phyloP scores from a whole-genome alignment of 345 rosid genomes.

The Sonneratia alba region DNA sequence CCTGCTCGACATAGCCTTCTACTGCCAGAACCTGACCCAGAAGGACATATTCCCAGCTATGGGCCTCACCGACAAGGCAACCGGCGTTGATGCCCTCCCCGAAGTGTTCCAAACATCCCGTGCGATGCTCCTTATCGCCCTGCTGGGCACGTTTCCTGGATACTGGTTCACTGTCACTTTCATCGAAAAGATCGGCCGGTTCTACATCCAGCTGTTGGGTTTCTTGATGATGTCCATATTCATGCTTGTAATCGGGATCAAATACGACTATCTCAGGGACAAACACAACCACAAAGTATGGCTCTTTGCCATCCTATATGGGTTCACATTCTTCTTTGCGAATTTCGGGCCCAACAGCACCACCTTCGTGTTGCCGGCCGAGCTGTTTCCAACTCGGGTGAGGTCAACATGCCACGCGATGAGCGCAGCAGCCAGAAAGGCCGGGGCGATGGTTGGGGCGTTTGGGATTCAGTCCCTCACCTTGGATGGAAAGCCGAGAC shows the following conservation, averaged over 20 bases:
- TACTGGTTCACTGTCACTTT: constrained; percentile 49
- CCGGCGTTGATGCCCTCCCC: constrained; percentile 17
- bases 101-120: constrained; percentile 38
- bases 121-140: constrained; percentile 42
- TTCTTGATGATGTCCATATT: constrained; percentile 54
- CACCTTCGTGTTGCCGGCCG: constrained; percentile 50
- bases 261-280: constrained; percentile 23
- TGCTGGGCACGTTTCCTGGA: constrained; percentile 46
- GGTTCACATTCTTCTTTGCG: constrained; percentile 45
- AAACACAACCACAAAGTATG: constrained; percentile 1
- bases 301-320: constrained; percentile 31
- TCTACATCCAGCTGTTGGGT: constrained; percentile 34
- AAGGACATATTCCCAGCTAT: constrained; percentile 44
- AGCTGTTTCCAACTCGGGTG: constrained; percentile 44
- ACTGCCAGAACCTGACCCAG: constrained; percentile 44
- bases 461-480: constrained; percentile 39
- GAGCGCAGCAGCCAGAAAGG: constrained; percentile 52
- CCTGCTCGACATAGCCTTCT: constrained; percentile 50
- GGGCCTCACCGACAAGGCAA: constrained; percentile 13
- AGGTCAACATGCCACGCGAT: constrained; percentile 51
- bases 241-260: constrained; percentile 32
- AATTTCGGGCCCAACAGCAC: constrained; percentile 58
- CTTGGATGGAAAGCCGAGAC: background rate
- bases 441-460: constrained; percentile 45
- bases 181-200: constrained; percentile 43